Conservation (phyloP, 345 rosid species). For the Hypericum androsaemum region DNA sequence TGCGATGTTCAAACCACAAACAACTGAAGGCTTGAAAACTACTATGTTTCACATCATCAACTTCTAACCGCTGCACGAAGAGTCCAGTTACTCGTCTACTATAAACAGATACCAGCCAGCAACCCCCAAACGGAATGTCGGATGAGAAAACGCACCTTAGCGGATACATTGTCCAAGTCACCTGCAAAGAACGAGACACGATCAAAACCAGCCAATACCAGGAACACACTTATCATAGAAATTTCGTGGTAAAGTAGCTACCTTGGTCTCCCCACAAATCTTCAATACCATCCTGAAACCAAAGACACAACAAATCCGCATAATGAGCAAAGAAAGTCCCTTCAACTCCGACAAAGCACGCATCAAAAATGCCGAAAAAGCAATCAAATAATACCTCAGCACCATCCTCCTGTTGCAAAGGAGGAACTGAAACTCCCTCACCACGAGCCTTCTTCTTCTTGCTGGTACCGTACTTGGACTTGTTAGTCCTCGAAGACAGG, state of each 20-base stretch:
- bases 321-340: slow-evolving; percentile 4
- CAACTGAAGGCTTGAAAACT: slow-evolving; percentile 32
- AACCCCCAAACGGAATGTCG: background rate
- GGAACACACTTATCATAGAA: background rate
- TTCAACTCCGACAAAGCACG: background rate
- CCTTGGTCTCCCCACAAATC: slow-evolving; percentile 71
- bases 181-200: slow-evolving; percentile 26
- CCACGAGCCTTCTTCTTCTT: slow-evolving; percentile 33
- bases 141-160: slow-evolving; percentile 35
- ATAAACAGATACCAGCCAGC: background rate
- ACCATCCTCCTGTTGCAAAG: slow-evolving; percentile 16
- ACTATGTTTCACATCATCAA: background rate
- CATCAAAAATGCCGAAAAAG: background rate
- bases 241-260: slow-evolving; percentile 10
- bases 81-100: too few relatives aligned
- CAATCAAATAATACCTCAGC: slow-evolving; percentile 23
- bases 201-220: background rate
- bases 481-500: slow-evolving; percentile 36
- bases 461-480: slow-evolving; percentile 8
- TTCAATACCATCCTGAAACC: slow-evolving; percentile 33
- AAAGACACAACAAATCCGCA: slow-evolving; percentile 26
- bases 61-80: too few relatives aligned
- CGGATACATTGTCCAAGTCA: slow-evolving; percentile 26
- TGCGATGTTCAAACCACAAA: too few relatives aligned
- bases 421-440: background rate